Conservation (phyloP, 2,329 filamentous ascomycete genomes). For the Aspergillus puulaauensis region DNA sequence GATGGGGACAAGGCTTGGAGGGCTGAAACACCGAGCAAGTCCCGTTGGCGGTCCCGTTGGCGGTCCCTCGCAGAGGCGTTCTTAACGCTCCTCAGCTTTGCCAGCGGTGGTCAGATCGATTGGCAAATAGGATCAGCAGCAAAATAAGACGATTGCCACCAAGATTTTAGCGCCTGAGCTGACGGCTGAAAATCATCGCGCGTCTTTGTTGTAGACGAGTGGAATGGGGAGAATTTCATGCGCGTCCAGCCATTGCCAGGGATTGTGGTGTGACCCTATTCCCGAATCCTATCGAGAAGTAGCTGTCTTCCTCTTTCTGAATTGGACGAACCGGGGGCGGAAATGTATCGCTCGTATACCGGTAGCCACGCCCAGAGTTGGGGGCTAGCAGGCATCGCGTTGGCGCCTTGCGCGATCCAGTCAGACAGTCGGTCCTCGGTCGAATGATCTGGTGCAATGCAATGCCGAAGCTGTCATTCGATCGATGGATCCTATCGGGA, state of each 20-base stretch:
- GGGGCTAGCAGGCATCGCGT: background rate
- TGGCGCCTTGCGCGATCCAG: background rate
- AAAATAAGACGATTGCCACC: background rate
- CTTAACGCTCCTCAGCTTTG: background rate
- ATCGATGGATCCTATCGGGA: slow-evolving; percentile 7
- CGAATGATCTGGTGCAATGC: background rate
- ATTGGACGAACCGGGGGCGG: background rate
- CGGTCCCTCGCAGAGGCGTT: slow-evolving; percentile 2
- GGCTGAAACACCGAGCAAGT: slow-evolving; percentile 4
- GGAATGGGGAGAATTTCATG: background rate
- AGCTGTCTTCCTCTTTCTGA: background rate
- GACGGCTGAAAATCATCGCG: background rate
- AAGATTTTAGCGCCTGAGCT: background rate
- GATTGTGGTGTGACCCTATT: background rate
- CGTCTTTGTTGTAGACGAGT: background rate
- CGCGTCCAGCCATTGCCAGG: background rate
- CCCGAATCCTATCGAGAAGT: background rate
- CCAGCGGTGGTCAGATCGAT: background rate
- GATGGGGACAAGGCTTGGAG: background rate
- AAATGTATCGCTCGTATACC: background rate
- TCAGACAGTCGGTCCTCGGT: background rate
- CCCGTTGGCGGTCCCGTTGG: slow-evolving; percentile 1
- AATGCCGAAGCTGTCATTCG: background rate
- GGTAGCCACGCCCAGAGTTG: background rate
- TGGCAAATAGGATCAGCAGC: slow-evolving; percentile 4